phyloP scores from a whole-genome alignment of 2,329 filamentous ascomycete genomes.

The Escovopsis sp. region DNA sequence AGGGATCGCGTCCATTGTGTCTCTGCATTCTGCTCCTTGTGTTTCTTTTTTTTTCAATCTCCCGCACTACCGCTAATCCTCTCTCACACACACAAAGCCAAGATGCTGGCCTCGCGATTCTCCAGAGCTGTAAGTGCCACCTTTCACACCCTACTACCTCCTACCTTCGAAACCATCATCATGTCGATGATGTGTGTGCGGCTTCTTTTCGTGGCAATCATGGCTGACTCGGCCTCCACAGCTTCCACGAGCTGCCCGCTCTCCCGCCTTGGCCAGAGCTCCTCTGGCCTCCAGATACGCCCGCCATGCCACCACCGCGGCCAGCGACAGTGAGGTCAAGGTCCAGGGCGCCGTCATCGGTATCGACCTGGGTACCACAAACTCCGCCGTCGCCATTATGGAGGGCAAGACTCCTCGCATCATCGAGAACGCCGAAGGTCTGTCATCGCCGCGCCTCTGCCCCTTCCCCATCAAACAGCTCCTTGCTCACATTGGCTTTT shows the following conservation, averaged over 20 bases:
- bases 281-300: constrained; percentile 60
- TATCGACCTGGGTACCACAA: constrained; percentile 96
- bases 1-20: constrained; percentile 11
- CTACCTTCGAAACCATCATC: no score
- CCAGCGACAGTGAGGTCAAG: constrained; percentile 43
- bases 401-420: constrained; percentile 92
- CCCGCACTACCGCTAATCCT: no score
- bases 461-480: background rate
- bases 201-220: constrained; percentile 9
- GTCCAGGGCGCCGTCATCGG: constrained; percentile 93
- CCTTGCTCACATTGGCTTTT: background rate
- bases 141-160: no score
- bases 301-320: constrained; percentile 56
- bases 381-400: constrained; percentile 95
- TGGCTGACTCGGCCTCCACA: constrained; percentile 23
- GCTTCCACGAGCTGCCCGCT: constrained; percentile 68
- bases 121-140: constrained; percentile 54
- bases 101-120: constrained; percentile 59
- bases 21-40: constrained; percentile 15
- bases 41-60: no score
- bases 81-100: constrained; percentile 25
- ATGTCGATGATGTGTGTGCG: no score
- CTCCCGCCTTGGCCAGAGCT: constrained; percentile 51
- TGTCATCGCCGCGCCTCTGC: constrained; percentile 6
- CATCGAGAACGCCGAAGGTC: constrained; percentile 95